A percentile compares a stretch with the other conserved stretches of the same genome.
Conservation (phyloP, 148 eudicot species). For the Chenopodium album region DNA sequence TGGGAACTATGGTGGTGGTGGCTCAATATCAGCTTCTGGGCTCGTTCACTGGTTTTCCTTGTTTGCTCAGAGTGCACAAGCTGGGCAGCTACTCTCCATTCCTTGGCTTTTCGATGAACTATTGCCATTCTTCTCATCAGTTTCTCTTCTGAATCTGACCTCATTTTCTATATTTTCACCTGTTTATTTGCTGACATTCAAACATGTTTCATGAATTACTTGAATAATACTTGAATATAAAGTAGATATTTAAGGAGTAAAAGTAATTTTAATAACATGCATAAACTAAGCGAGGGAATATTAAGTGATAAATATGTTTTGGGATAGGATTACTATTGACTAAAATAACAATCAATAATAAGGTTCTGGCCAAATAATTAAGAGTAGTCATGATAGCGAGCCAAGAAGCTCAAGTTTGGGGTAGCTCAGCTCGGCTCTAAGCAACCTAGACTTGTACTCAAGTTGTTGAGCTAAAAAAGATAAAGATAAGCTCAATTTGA, state of each 20-base stretch:
- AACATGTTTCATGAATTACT: neutral
- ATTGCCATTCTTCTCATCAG: conserved; percentile 78
- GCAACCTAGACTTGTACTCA: no score
- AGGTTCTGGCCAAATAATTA: neutral
- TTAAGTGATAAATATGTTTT: no score
- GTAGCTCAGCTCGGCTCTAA: no score
- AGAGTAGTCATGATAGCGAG: no score
- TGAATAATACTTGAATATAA: neutral
- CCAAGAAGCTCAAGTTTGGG: no score
- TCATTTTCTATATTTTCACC: conserved; percentile 90
- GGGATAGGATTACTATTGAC: no score
- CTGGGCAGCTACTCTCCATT: conserved; percentile 70
- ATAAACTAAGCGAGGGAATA: neutral
- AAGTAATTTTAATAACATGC: neutral
- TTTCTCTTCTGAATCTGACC: conserved; percentile 78
- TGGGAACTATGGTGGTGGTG: conserved; percentile 33
- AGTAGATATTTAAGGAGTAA: no score
- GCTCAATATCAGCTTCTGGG: conserved; percentile 38
- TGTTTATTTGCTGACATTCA: conserved; percentile 20
- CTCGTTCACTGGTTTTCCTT: conserved; percentile 40
- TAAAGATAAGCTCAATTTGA: neutral
- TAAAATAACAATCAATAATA: neutral
- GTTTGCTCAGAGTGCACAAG: conserved; percentile 61
- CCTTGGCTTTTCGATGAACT: conserved; percentile 78
- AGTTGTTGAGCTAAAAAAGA: neutral